Conservation (phyloP, 2,329 filamentous ascomycete genomes). For the Botrytis galanthina region DNA sequence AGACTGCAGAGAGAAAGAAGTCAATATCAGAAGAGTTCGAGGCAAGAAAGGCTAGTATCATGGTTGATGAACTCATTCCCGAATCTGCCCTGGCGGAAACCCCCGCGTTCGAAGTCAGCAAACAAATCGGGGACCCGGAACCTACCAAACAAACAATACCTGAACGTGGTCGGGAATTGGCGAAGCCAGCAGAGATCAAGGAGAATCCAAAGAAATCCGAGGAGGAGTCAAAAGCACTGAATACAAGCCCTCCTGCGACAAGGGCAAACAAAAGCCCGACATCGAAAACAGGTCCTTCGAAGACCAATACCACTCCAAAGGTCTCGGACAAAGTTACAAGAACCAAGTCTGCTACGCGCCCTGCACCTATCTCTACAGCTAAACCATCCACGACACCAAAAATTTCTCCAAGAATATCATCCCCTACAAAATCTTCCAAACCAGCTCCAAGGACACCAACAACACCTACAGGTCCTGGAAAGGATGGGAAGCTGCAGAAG, state of each 20-base stretch:
- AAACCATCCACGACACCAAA: constrained; percentile 11
- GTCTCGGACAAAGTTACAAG: constrained; percentile 2
- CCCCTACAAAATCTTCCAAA: constrained; percentile 27
- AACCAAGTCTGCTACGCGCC: constrained; percentile 8
- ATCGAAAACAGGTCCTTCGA: constrained; percentile 10
- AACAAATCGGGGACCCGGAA: constrained; percentile 25
- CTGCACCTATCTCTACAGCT: constrained; percentile 16
- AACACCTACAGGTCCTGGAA: constrained; percentile 6
- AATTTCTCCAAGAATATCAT: constrained; percentile 16
- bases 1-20: constrained; percentile 31
- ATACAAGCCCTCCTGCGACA: not conserved
- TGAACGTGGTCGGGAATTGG: constrained; percentile 19
- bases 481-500: constrained; percentile 21
- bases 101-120: constrained; percentile 26
- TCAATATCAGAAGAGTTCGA: constrained; percentile 31
- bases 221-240: not conserved
- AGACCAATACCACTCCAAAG: not conserved
- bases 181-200: constrained; percentile 24
- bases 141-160: constrained; percentile 19
- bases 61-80: constrained; percentile 34
- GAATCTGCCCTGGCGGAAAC: constrained; percentile 34
- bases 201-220: constrained; percentile 20
- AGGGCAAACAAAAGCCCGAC: not conserved
- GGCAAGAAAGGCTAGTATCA: constrained; percentile 31
- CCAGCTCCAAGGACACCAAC: constrained; percentile 18